Percentiles rank a stretch among this genome's conserved stretches.
phyloP scores from a whole-genome alignment of 768 basidiomycete species.

The Cystobasidium tubakii region DNA sequence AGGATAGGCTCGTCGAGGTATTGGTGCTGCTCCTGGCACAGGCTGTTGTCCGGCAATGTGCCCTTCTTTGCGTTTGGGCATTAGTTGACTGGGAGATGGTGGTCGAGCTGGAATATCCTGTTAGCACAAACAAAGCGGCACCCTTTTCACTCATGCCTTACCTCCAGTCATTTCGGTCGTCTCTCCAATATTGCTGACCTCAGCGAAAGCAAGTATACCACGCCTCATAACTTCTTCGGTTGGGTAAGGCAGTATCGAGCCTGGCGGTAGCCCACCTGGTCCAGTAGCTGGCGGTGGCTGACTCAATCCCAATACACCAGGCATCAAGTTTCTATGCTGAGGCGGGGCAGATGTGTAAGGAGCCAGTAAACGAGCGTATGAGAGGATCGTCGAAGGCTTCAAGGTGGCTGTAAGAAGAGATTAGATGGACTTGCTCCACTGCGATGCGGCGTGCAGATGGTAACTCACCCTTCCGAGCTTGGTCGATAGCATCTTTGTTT shows the following conservation, averaged over 20 bases:
- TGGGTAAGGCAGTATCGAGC: conserved; percentile 44
- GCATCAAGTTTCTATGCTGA: not conserved
- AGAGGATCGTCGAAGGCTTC: conserved; percentile 32
- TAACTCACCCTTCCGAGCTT: conserved; percentile 20
- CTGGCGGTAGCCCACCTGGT: conserved; percentile 27
- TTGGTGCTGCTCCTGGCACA: not conserved
- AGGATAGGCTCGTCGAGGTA: not conserved
- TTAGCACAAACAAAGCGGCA: not conserved
- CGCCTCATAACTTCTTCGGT: conserved; percentile 43
- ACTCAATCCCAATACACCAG: not conserved
- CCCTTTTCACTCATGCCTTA: not conserved
- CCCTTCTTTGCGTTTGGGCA: not conserved
- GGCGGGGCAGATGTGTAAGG: conserved; percentile 44
- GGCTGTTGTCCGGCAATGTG: not conserved
- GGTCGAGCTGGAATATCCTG: conserved; percentile 4
- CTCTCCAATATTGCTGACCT: conserved; percentile 36
- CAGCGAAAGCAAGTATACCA: conserved; percentile 41
- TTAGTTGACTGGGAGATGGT: conserved; percentile 6
- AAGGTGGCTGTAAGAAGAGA: not conserved
- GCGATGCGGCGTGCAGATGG: no score
- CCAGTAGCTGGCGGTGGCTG: conserved; percentile 37
- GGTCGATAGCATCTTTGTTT: conserved; percentile 12
- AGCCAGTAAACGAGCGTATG: conserved; percentile 42
- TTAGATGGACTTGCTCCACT: no score
- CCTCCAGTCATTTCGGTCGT: conserved; percentile 41